Percentiles rank a stretch among this genome's conserved stretches.
Evolutionary conservation across 2,329 filamentous ascomycete genomes (phyloP).

Genomic region (Bertia moriformis): DNA sequence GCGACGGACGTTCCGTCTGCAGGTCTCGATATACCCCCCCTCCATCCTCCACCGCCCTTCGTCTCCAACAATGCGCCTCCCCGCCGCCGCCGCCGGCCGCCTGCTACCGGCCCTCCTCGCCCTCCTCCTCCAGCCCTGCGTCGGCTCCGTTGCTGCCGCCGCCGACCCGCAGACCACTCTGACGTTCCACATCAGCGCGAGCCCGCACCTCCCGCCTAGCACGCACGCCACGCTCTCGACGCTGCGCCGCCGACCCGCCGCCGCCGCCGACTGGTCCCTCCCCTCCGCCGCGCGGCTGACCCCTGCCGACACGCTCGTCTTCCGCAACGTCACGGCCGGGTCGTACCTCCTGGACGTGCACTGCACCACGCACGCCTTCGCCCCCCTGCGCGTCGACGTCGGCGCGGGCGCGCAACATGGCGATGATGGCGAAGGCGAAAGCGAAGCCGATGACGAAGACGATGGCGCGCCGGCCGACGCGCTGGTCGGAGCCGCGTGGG

Average conservation of each 20-base stretch:
- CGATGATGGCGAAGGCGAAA: slow-evolving; percentile 6
- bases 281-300: slow-evolving; percentile 48
- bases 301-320: slow-evolving; percentile 57
- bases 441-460: slow-evolving; percentile 11
- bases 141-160: too few relatives aligned
- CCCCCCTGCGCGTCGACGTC: slow-evolving; percentile 69
- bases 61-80: too few relatives aligned
- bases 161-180: too few relatives aligned
- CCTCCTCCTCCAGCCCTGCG: too few relatives aligned
- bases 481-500: too few relatives aligned
- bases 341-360: slow-evolving; percentile 76
- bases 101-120: slow-evolving; percentile 11
- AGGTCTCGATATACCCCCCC: too few relatives aligned
- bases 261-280: slow-evolving; percentile 19
- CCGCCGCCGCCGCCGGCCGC: too few relatives aligned
- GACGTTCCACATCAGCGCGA: too few relatives aligned
- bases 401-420: slow-evolving; percentile 20
- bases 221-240: slow-evolving; percentile 44
- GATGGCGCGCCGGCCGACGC: slow-evolving; percentile 28
- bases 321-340: slow-evolving; percentile 54
- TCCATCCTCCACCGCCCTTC: too few relatives aligned
- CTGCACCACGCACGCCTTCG: slow-evolving; percentile 60
- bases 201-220: slow-evolving; percentile 47
- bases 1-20: too few relatives aligned
- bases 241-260: too few relatives aligned